phyloP scores from a whole-genome alignment of 768 basidiomycete genomes.

The Hypholoma fasciculare region DNA sequence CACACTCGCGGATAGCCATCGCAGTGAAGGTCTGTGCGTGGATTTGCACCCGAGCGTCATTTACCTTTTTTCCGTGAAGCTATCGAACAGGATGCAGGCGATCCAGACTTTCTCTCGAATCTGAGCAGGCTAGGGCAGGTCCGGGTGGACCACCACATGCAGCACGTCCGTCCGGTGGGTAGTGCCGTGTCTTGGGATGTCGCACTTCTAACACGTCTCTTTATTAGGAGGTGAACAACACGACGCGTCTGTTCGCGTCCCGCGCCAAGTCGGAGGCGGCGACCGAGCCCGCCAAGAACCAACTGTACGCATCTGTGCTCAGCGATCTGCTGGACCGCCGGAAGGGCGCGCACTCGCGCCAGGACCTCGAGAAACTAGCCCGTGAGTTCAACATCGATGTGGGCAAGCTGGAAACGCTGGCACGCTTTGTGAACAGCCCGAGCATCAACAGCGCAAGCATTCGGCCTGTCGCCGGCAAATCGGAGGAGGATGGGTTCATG shows the following conservation, averaged over 20 bases:
- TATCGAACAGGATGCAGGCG: constrained; percentile 63
- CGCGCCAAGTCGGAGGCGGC: constrained; percentile 53
- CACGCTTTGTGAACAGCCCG: constrained; percentile 62
- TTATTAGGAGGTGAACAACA: constrained; percentile 22
- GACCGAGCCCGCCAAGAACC: constrained; percentile 45
- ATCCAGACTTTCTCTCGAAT: constrained; percentile 72
- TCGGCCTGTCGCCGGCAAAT: constrained; percentile 38
- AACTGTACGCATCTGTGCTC: constrained; percentile 52
- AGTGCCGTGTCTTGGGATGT: neutral
- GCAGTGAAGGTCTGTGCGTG: constrained; percentile 18
- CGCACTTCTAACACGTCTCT: constrained; percentile 1
- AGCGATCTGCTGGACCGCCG: constrained; percentile 62
- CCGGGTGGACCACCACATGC: constrained; percentile 65
- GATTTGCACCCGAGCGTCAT: neutral
- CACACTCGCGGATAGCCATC: constrained; percentile 19
- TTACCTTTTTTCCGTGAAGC: constrained; percentile 32
- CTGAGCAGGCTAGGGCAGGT: constrained; percentile 67
- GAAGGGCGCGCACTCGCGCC: constrained; percentile 42
- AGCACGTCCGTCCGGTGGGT: constrained; percentile 48
- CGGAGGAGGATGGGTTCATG: constrained; percentile 55
- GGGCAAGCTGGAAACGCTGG: constrained; percentile 49
- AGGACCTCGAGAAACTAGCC: constrained; percentile 52
- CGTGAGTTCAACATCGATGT: constrained; percentile 55
- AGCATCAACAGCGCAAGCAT: constrained; percentile 52
- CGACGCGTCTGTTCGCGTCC: constrained; percentile 50